A percentile compares a stretch with the other conserved stretches of the same genome.
Conservation (phyloP, 495 filamentous ascomycete genomes). For the Penicillium pancosmium region DNA sequence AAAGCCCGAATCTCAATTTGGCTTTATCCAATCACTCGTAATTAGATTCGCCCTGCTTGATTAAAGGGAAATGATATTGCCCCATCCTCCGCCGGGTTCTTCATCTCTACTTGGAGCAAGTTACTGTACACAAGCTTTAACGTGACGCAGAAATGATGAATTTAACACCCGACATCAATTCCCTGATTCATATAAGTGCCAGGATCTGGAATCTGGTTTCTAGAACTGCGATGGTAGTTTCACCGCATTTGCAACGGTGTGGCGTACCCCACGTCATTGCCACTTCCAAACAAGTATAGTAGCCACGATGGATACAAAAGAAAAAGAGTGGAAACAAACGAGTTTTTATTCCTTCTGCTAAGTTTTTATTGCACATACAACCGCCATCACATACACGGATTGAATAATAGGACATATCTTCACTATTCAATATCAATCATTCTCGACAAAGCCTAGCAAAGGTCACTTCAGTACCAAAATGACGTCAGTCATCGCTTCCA, state of each 20-base stretch:
- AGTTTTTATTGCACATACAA: background rate
- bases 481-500: slow-evolving; percentile 6
- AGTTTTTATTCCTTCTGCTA: background rate
- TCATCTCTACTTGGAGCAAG: too few relatives aligned
- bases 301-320: background rate
- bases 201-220: too few relatives aligned
- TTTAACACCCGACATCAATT: too few relatives aligned
- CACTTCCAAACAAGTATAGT: slow-evolving; percentile 6
- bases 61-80: background rate
- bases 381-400: background rate
- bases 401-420: background rate
- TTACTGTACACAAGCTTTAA: too few relatives aligned
- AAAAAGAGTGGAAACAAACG: background rate
- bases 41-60: too few relatives aligned
- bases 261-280: slow-evolving; percentile 3
- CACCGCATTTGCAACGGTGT: background rate
- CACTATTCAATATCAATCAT: background rate
- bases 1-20: background rate
- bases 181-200: too few relatives aligned
- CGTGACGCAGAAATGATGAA: too few relatives aligned
- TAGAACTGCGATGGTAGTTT: background rate
- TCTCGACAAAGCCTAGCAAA: background rate
- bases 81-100: too few relatives aligned
- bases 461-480: background rate
- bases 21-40: too few relatives aligned